Evolutionary conservation across 371 early-diverging fungal species (phyloP).

Genomic region (Zychaea mexicana): DNA sequence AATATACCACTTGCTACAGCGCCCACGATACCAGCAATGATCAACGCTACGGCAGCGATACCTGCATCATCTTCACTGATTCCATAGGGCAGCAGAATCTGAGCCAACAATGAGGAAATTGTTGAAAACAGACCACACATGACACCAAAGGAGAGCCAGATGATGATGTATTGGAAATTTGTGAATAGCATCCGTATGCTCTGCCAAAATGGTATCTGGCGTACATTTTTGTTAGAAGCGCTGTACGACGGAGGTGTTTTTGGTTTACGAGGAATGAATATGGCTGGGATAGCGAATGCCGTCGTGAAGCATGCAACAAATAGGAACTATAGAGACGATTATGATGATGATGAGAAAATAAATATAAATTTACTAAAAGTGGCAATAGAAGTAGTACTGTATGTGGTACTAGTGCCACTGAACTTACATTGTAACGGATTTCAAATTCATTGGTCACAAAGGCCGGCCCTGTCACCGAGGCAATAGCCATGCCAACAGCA

Average conservation of each 20-base stretch:
- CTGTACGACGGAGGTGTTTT: constrained; percentile 59
- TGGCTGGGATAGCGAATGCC: constrained; percentile 44
- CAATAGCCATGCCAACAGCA: constrained; percentile 50
- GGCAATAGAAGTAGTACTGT: neutral
- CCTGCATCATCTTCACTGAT: constrained; percentile 62
- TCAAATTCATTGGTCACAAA: constrained; percentile 19
- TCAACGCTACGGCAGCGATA: constrained; percentile 56
- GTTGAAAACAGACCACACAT: constrained; percentile 68
- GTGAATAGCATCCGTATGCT: constrained; percentile 45
- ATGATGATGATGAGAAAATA: neutral
- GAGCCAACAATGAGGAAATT: constrained; percentile 59
- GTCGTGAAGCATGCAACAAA: constrained; percentile 45
- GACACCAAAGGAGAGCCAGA: constrained; percentile 58
- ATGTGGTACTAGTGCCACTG: no score
- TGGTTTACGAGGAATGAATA: constrained; percentile 56
- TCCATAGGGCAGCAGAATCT: constrained; percentile 64
- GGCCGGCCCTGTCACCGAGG: constrained; percentile 39
- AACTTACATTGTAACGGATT: neutral
- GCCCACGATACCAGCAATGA: constrained; percentile 58
- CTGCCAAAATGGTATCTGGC: constrained; percentile 38
- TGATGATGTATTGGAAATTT: constrained; percentile 60
- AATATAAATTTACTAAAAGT: neutral
- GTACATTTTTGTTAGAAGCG: constrained; percentile 30
- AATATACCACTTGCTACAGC: constrained; percentile 42
- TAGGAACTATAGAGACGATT: constrained; percentile 28